Base-by-base conservation (phyloP, 1,139 yeast genomes). In the Lodderomyces jiufengensis region DNA sequence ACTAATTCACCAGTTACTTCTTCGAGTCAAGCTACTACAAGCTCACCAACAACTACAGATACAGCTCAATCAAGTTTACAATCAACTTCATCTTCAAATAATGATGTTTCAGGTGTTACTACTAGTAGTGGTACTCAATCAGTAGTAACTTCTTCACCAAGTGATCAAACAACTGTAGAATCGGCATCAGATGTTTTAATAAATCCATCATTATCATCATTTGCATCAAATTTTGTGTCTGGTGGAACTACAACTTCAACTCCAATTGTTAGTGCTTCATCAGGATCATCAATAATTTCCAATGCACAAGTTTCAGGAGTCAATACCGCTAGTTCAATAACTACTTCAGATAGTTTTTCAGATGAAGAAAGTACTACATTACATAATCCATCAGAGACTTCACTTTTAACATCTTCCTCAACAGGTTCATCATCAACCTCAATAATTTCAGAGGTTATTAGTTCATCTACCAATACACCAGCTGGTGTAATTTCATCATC, bases 401-500 rank as follows among this genome's bases (percentile, higher is more conserved):
- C 32, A 15, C 14, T 12, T 11, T 9, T 4, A n/a, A 20, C 15
- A 9, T 16, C 27, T 14, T 5, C 11, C 8, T 21, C 32, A 21
- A 20, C 20, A 28, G 36, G 16, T 10, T 28, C 32, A 11, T 21
- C 32, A n/a, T n/a, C 25, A 7, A 24, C 24, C 18, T 12, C 28
- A 18, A 20, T 16, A 5, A 18, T 18, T 18, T 5, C 7, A 5
- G 20, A 24, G 18, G 7, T 39, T n/a, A 14, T 36, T 12, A 25
- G 40, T 24, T 28, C 37, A 5, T 12, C 21, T 21, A 30, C 30
- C 16, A 29, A 25, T 10, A 26, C 23, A 24, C 16, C 34, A 27
- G 24, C 43, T 18, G 7, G 6, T 18, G 5, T 7, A 16, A 26
- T 18, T 10, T 9, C 9, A 14, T 12, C 24, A 10, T 20, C 41